phyloP scores from a whole-genome alignment of 2,329 filamentous ascomycete species.

The Monosporascus sp. region DNA sequence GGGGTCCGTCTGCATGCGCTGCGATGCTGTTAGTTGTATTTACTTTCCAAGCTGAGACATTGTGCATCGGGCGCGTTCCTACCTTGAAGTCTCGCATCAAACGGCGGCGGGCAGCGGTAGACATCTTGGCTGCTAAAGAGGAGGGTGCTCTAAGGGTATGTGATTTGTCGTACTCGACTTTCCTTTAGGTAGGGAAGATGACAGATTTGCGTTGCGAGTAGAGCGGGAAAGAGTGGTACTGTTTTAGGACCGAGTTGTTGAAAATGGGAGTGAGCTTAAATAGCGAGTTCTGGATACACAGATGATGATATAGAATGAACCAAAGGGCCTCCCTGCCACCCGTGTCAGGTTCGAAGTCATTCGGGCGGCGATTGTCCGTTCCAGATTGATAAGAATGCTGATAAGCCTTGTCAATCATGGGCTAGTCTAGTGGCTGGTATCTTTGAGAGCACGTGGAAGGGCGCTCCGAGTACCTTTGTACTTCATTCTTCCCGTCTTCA shows the following conservation, averaged over 20 bases:
- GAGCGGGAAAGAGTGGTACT: not conserved
- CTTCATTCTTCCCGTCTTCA: too few relatives aligned
- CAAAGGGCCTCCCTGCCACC: not conserved
- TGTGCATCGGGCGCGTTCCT: slow-evolving; percentile 6
- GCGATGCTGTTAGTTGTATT: slow-evolving; percentile 17
- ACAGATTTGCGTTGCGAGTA: not conserved
- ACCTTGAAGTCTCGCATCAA: slow-evolving; percentile 99
- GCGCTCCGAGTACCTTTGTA: too few relatives aligned
- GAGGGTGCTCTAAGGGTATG: not conserved
- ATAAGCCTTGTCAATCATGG: too few relatives aligned
- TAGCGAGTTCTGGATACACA: not conserved
- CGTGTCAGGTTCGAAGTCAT: not conserved
- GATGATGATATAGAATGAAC: not conserved
- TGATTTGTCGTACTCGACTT: not conserved
- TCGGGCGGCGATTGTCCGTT: not conserved
- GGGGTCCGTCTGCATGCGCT: slow-evolving; percentile 99
- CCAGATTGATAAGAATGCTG: not conserved
- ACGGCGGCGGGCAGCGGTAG: slow-evolving; percentile 88
- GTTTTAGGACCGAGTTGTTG: not conserved
- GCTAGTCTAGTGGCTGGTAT: too few relatives aligned
- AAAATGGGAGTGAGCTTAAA: not conserved
- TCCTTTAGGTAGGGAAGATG: not conserved
- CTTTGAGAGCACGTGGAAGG: too few relatives aligned
- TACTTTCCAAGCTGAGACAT: slow-evolving; percentile 2
- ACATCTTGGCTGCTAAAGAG: slow-evolving; percentile 52